Conservation (phyloP, 2,329 filamentous ascomycete species). For the Septoria petroselini region DNA sequence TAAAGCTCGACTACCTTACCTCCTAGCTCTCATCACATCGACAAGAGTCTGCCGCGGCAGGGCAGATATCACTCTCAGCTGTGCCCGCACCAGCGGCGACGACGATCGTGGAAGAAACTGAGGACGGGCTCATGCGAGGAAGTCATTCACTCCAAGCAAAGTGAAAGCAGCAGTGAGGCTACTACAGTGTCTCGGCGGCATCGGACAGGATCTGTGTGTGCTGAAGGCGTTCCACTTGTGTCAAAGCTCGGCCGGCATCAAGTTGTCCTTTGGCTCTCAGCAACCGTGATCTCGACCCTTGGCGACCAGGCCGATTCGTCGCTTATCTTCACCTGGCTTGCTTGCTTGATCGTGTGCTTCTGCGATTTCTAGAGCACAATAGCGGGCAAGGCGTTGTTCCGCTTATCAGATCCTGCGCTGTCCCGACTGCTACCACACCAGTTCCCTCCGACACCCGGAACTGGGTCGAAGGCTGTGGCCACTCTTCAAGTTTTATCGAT, state of each 20-base stretch:
- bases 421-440: background rate
- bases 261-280: background rate
- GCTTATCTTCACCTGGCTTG: constrained; percentile 1
- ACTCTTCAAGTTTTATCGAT: constrained; percentile 9
- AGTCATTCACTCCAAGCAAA: background rate
- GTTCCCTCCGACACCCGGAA: constrained; percentile 5
- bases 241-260: too few species aligned
- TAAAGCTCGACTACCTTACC: too few species aligned
- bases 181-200: too few species aligned
- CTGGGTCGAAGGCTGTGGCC: background rate
- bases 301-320: constrained; percentile 1
- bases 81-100: too few species aligned
- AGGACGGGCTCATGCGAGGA: background rate
- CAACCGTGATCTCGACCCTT: too few species aligned
- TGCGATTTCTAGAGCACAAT: background rate
- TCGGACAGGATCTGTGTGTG: too few species aligned
- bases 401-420: constrained; percentile 16
- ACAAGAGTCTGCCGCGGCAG: background rate
- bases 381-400: background rate
- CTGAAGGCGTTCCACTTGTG: too few species aligned
- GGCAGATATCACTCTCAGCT: background rate
- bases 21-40: too few species aligned
- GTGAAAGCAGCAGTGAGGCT: too few species aligned
- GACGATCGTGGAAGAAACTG: background rate
- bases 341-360: background rate